These are phyloP conservation scores for Rubia tinctorum DNA, from an alignment of 305 asterid species.

Conservation along the genomic window DNA sequence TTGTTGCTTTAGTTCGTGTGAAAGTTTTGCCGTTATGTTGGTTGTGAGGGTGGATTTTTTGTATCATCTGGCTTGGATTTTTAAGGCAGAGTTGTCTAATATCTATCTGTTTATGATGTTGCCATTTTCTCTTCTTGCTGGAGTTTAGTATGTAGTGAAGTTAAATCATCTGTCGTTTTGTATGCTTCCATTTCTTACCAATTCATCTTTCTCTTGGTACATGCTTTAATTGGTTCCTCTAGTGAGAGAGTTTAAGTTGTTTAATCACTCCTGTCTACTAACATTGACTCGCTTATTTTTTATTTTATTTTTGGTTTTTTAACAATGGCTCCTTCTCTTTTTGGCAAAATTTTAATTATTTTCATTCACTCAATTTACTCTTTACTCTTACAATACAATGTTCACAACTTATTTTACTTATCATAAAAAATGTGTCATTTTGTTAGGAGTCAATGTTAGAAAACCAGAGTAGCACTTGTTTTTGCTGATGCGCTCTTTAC, in stretches of 20 bases:
- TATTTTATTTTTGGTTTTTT: too few species aligned
- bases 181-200: neutral
- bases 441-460: too few species aligned
- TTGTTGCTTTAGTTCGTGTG: neutral
- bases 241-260: neutral
- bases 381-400: too few species aligned
- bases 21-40: slow-evolving; percentile 4
- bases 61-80: neutral
- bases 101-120: neutral
- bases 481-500: neutral
- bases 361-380: too few species aligned
- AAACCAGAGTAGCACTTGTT: too few species aligned
- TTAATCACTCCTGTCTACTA: too few species aligned
- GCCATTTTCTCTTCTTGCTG: neutral
- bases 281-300: too few species aligned
- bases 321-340: too few species aligned
- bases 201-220: neutral
- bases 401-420: too few species aligned
- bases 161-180: neutral
- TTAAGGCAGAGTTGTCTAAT: slow-evolving; percentile 15
- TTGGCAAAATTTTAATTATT: too few species aligned
- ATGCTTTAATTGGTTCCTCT: neutral
- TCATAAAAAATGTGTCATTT: too few species aligned
- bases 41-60: neutral
- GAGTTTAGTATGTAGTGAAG: neutral